phyloP scores from a whole-genome alignment of 208 protist species.

The Trypanosoma lewisi region DNA sequence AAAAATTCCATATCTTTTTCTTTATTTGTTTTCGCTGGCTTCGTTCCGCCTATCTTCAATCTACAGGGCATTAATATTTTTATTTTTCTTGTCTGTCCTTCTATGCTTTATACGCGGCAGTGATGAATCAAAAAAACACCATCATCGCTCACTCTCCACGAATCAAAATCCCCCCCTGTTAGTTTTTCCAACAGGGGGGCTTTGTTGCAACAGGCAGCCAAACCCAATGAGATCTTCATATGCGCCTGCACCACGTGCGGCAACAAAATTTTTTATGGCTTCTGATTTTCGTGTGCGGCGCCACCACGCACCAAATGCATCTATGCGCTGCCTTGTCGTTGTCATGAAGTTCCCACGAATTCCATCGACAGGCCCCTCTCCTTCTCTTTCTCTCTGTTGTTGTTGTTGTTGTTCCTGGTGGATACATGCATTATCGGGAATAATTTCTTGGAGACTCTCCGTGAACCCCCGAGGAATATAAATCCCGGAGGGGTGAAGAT shows the following conservation, averaged over 20 bases:
- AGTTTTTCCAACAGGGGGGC: neutral
- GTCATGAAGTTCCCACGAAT: neutral
- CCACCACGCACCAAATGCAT: slow-evolving; percentile 31
- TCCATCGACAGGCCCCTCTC: neutral
- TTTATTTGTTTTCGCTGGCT: too few relatives aligned
- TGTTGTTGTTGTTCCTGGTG: neutral
- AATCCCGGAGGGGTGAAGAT: too few relatives aligned
- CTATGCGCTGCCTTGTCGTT: slow-evolving; percentile 33
- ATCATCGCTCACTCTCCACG: neutral
- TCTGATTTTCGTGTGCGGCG: slow-evolving; percentile 36
- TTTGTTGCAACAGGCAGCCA: slow-evolving; percentile 22
- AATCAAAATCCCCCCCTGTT: too few relatives aligned
- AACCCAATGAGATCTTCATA: slow-evolving; percentile 41
- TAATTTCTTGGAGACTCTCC: neutral
- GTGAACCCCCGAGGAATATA: neutral
- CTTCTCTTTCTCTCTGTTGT: too few relatives aligned
- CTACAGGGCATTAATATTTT: neutral
- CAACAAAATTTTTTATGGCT: slow-evolving; percentile 27
- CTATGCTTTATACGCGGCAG: too few relatives aligned
- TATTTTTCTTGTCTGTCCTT: too few relatives aligned
- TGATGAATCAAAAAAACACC: neutral
- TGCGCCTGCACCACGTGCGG: slow-evolving; percentile 13
- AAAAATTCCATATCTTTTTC: too few relatives aligned
- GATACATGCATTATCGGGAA: neutral
- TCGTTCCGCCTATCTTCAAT: neutral